Base-by-base conservation (phyloP, 2,329 filamentous ascomycete species). In the Ilyonectria sp. region DNA sequence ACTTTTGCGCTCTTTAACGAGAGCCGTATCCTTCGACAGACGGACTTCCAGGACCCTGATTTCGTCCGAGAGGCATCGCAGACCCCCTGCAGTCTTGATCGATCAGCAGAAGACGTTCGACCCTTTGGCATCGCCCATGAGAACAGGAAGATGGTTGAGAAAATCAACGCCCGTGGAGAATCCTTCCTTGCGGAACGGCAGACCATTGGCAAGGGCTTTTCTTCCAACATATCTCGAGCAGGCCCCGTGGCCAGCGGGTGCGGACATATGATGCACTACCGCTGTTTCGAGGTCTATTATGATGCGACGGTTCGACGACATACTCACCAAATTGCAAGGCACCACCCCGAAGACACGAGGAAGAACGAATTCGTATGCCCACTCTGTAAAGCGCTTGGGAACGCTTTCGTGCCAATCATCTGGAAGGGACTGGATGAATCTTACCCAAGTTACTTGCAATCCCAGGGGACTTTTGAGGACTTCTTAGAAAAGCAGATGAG, bases 191-290 rank as follows among this genome's bases (percentile, higher is more conserved):
- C 90, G 5, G 94, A 97, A 79, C 90, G 93, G 55, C 93, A 97
- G 80, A 91, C 91, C 6, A 88, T 99, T 54, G 95, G 95, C 35
- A 97, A 95, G 80, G 96, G 96, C 0, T 99, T 97, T 76, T 92
- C 94, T 3, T 86, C 90, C 7, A 85, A 87, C 10, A 86, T 90
- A 46, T 90, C 90, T 37, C 86, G 87, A 31, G 85, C 89, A 19
- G 96, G 95, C 0, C 93, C 95, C 0, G 92, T 98, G 2, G 93
- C 95, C 11, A 93, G 93, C 40, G 94, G 95, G 10, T 99, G 96
- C 80, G 96, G 96, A 3, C 96, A 99, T 79, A 97, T 99, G 76
- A 99, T 99, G 96, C 96, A 99, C 80, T 98, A 93, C 79, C 91
- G 89, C 73, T 99, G 96, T 82, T 99, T 99, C 78, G 94, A 98